Evolutionary conservation across 495 filamentous ascomycete species (phyloP), one percentile per base, ranked within the genome.

Genomic region (Mycothermus thermophilus): DNA sequence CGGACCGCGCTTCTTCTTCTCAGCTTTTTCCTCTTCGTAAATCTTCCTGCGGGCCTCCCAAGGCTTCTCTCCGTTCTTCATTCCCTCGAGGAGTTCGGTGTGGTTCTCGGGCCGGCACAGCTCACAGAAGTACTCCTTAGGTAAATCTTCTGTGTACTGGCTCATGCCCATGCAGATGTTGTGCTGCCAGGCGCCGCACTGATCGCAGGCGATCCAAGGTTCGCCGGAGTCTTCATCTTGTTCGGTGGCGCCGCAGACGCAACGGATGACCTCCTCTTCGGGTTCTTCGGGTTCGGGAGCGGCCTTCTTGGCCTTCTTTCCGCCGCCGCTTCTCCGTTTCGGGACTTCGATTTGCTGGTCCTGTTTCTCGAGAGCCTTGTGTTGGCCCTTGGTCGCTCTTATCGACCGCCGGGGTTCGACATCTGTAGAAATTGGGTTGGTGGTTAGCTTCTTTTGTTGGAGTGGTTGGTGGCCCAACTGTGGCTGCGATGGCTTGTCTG

Each of bases 321-420:
- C 30, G 30, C 28, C 37, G 63, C 34, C 44, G 55, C 63, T 66
- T 70, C 83, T 60, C 54, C 64, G 62, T 68, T 82, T 73, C 13
- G 54, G 44, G 12, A 63, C 55, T 44, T 79, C 83, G 52, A 72
- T 67, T 25, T 63, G 51, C 41, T 67, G 64, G 47, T 85, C 77
- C 43, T 79, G 60, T 34, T 79, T 64, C 46, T 88, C 77, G 39
- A 79, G 71, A 41, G 79, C 80, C 54, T 92, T 93, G 61, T 97
- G 86, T 46, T 93, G 84, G 50, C 90, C 90, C 52, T 95, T 95
- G 29, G 88, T 97, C 43, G 87, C 82, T 43, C 90, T 79, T 32
- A 86, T 86, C 11, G 90, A 95, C 51, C 92, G 80, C 59, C 90
- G 78, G 37, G 86, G 80, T 69, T 93, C 87, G 34, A 83, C 80